A percentile compares a stretch with the other conserved stretches of the same genome.
phyloP scores from a whole-genome alignment of 192 early-diverging fungal species.

The Podila verticillata region DNA sequence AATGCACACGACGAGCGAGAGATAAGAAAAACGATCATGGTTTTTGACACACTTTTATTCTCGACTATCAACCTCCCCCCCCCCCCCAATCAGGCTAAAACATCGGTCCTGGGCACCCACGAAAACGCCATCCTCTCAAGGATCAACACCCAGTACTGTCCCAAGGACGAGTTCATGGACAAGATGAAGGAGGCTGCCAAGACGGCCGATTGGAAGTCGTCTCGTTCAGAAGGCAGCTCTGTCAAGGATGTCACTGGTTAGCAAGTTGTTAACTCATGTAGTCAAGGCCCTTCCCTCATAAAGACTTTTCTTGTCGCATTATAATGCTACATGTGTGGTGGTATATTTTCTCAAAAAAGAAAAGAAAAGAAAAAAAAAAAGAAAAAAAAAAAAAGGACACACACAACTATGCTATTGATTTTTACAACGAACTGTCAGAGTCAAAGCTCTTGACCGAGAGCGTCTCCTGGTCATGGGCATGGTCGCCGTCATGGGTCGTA shows the following conservation, averaged over 20 bases:
- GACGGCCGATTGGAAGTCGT: conserved; percentile 32
- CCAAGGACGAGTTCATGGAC: conserved; percentile 46
- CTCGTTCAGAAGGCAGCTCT: conserved; percentile 7
- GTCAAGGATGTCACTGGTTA: neutral
- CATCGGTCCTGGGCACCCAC: conserved; percentile 27
- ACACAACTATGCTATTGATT: too few relatives aligned
- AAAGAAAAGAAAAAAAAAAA: too few relatives aligned
- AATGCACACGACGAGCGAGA: too few relatives aligned
- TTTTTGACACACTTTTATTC: too few relatives aligned
- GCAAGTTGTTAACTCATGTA: neutral
- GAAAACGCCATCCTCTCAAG: conserved; percentile 49
- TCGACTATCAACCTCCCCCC: too few relatives aligned
- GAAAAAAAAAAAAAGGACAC: too few relatives aligned
- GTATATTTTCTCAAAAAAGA: too few relatives aligned
- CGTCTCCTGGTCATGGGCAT: conserved; percentile 13
- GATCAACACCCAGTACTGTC: conserved; percentile 47
- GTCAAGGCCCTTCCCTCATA: too few relatives aligned
- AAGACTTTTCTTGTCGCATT: too few relatives aligned
- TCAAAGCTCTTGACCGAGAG: conserved; percentile 26
- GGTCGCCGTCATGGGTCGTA: neutral
- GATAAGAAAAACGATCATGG: too few relatives aligned
- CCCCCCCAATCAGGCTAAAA: conserved; percentile 30
- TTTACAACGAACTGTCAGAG: conserved; percentile 9
- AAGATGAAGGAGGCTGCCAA: conserved; percentile 52
- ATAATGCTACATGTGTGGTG: too few relatives aligned